Evolutionary conservation across 225 moss, liverwort and hornwort genomes (phyloP), one percentile per base, ranked within the genome.

Genomic region (Marchantia polymorpha): DNA sequence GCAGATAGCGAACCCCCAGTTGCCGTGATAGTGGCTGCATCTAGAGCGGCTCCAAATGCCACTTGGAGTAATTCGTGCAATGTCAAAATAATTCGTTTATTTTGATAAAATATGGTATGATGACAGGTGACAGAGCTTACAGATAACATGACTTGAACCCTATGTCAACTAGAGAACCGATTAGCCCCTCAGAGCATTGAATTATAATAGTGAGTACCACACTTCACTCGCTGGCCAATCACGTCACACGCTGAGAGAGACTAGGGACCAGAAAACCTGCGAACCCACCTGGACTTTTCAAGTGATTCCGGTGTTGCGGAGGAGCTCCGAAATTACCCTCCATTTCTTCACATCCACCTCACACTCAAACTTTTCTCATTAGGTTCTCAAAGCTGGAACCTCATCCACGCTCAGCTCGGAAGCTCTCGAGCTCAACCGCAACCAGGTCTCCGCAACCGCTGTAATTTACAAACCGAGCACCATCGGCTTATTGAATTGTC

Each of bases 331-430:
- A 67, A 64, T 64, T 53, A 20, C 74, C 66, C 52, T 81, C 81
- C 81, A 81, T 81, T 16, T 75, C 75, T 75, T 81, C 74, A 52
- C 81, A 73, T 73, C 72, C 59, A 80, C 15, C 54, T 75, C 16
- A 30, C 27, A 39, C 59, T 75, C 39, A 75, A 75, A 59, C 25
- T 51, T 27, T n/a, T 53, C 26, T 47, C 47, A 70, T 70, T 0
- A 19, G 50, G 49, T 49, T 30, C 50, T 39, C 20, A 10, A 8
- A 52, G 26, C 52, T 52, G 26, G 53, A 23, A 73, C 53, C 52
- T 73, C 53, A 23, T 3, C 7, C 4, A 8, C 10, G 49, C 70
- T 70, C 71, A 71, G 50, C 11, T 50, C 22, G 20, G n/a, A 49
- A 71, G 70, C 70, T 71, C 50, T 17, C 3, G 5, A 49, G 47